These are phyloP conservation scores for Saururus chinensis DNA, from an alignment of 164 flowering plant genomes.

Conservation along the genomic window DNA sequence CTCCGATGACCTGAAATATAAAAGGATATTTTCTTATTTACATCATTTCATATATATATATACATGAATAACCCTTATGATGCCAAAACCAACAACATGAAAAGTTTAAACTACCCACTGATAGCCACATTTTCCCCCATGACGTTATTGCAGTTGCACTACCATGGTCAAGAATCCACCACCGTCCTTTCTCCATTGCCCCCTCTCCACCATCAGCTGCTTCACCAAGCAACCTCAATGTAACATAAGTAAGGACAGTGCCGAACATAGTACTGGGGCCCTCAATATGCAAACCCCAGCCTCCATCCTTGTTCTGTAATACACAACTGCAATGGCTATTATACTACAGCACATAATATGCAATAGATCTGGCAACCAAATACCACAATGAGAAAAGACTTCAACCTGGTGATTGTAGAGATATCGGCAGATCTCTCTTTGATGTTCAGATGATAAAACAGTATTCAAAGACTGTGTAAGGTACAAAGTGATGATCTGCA, in stretches of 20 bases:
- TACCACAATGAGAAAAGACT: neutral
- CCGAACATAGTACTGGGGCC: slow-evolving; percentile 69
- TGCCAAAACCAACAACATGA: neutral
- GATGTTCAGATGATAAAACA: slow-evolving; percentile 34
- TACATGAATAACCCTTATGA: neutral
- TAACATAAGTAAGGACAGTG: slow-evolving; percentile 41
- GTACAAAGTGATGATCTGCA: slow-evolving; percentile 41
- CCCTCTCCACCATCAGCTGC: slow-evolving; percentile 30
- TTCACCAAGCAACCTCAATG: slow-evolving; percentile 57
- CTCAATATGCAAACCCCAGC: slow-evolving; percentile 82
- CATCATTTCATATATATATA: neutral
- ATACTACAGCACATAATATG: neutral
- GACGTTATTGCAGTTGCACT: slow-evolving; percentile 37
- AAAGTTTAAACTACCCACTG: slow-evolving; percentile 20
- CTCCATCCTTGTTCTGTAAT: slow-evolving; percentile 69
- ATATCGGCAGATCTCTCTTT: slow-evolving; percentile 47
- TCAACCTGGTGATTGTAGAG: slow-evolving; percentile 63
- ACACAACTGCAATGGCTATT: neutral
- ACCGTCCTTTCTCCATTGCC: slow-evolving; percentile 32
- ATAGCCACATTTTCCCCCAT: slow-evolving; percentile 65
- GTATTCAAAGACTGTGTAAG: slow-evolving; percentile 41
- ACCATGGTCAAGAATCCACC: slow-evolving; percentile 59
- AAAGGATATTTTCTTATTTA: neutral
- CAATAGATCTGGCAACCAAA: neutral
- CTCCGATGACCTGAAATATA: slow-evolving; percentile 46